Conservation (phyloP, 257 asterid genomes). For the Solanum pennellii region DNA sequence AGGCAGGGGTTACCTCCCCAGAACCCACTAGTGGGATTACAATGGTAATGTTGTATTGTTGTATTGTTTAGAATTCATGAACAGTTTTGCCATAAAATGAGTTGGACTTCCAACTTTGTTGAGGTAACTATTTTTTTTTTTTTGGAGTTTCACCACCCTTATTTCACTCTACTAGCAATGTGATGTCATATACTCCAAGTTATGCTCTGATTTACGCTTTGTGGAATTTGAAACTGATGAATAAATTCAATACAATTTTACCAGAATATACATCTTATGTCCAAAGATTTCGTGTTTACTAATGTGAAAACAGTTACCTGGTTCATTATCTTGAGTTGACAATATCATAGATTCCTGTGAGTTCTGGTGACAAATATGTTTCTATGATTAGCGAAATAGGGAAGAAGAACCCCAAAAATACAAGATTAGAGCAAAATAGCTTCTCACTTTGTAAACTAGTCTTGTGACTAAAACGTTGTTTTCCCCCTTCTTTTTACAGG, state of each 20-base stretch:
- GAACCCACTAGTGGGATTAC: background rate
- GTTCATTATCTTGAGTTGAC: background rate
- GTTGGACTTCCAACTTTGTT: background rate
- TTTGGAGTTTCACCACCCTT: background rate
- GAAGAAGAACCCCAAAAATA: background rate
- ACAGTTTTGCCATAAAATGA: background rate
- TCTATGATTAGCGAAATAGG: background rate
- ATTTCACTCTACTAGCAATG: background rate
- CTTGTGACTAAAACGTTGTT: background rate
- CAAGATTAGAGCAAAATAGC: background rate
- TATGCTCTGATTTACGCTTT: too few relatives aligned
- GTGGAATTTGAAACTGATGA: background rate
- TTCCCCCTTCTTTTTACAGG: background rate
- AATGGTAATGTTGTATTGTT: background rate
- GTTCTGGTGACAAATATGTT: background rate
- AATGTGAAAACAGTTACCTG: background rate
- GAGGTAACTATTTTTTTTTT: background rate
- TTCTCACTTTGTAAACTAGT: background rate
- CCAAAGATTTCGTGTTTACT: background rate
- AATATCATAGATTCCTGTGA: background rate
- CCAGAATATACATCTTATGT: background rate
- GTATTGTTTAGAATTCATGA: background rate
- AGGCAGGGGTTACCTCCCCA: background rate
- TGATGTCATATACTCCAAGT: background rate
- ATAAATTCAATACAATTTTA: background rate